phyloP scores from a whole-genome alignment of 768 basidiomycete genomes.

The Leccinum arenicola region DNA sequence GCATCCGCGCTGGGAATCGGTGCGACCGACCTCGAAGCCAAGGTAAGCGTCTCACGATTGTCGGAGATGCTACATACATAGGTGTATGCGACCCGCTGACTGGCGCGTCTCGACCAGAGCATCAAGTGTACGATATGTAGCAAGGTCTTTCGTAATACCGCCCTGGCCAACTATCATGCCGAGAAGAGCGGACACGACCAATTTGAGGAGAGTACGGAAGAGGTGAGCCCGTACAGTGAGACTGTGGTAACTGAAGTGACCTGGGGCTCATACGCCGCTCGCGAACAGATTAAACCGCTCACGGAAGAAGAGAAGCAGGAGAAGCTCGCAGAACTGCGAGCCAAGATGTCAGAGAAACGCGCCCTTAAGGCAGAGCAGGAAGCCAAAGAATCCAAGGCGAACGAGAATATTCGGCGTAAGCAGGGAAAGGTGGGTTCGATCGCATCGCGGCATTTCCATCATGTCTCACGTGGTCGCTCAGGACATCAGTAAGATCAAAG shows the following conservation, averaged over 20 bases:
- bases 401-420: slow-evolving; percentile 81
- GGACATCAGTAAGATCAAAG: slow-evolving; percentile 72
- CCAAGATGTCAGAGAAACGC: slow-evolving; percentile 80
- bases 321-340: slow-evolving; percentile 74
- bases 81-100: not conserved
- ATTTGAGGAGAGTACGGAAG: slow-evolving; percentile 94
- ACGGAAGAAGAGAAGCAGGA: slow-evolving; percentile 92
- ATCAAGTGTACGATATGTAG: slow-evolving; percentile 83
- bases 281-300: slow-evolving; percentile 79
- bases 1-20: slow-evolving; percentile 51
- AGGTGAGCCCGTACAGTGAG: slow-evolving; percentile 49
- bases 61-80: slow-evolving; percentile 1
- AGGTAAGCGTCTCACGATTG: slow-evolving; percentile 37
- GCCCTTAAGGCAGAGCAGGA: slow-evolving; percentile 70
- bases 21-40: slow-evolving; percentile 54
- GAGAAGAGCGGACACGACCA: slow-evolving; percentile 95
- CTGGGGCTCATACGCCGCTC: not conserved
- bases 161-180: slow-evolving; percentile 88
- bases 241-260: not conserved
- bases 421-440: slow-evolving; percentile 61
- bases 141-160: slow-evolving; percentile 84
- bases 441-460: not conserved
- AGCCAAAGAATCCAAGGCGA: slow-evolving; percentile 65
- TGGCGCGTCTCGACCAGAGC: slow-evolving; percentile 42
- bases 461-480: slow-evolving; percentile 25